Evolutionary conservation across 306 rosid genomes (phyloP).

Genomic region (Quercus robur): DNA sequence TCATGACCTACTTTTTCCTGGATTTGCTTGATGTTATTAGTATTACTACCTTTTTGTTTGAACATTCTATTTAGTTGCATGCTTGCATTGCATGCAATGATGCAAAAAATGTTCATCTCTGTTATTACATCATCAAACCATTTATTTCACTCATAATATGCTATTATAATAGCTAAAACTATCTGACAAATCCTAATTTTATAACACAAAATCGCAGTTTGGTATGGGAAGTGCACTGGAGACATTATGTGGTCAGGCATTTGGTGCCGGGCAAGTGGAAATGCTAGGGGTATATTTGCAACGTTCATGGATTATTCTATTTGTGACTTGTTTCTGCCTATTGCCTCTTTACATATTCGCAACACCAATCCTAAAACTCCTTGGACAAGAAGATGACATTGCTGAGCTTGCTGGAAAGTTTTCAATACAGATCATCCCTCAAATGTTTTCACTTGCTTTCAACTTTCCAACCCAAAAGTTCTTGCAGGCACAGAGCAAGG

Average conservation of each 20-base stretch:
- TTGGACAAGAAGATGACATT: conserved; percentile 66
- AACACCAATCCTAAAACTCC: conserved; percentile 59
- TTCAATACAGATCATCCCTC: conserved; percentile 81
- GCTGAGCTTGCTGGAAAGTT: conserved; percentile 79
- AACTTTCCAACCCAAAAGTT: conserved; percentile 87
- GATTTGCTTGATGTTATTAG: neutral
- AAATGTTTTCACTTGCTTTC: conserved; percentile 80
- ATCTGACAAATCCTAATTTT: too few species aligned
- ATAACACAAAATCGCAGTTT: conserved; percentile 50
- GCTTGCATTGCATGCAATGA: neutral
- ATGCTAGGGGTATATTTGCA: conserved; percentile 96
- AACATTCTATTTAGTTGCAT: neutral
- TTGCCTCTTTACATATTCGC: conserved; percentile 70
- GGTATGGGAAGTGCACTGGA: conserved; percentile 99
- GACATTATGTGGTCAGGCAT: conserved; percentile 96
- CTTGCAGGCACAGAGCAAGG: conserved; percentile 87
- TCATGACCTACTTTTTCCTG: neutral
- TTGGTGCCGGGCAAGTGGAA: conserved; percentile 89
- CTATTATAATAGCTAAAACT: too few species aligned
- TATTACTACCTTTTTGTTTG: neutral
- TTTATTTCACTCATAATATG: neutral
- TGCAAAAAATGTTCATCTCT: neutral
- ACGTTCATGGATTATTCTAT: conserved; percentile 76
- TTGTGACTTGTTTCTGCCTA: conserved; percentile 48
- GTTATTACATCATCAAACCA: neutral